Evolutionary conservation across 1,139 yeast species (phyloP).

Genomic region (Pichia sp.): DNA sequence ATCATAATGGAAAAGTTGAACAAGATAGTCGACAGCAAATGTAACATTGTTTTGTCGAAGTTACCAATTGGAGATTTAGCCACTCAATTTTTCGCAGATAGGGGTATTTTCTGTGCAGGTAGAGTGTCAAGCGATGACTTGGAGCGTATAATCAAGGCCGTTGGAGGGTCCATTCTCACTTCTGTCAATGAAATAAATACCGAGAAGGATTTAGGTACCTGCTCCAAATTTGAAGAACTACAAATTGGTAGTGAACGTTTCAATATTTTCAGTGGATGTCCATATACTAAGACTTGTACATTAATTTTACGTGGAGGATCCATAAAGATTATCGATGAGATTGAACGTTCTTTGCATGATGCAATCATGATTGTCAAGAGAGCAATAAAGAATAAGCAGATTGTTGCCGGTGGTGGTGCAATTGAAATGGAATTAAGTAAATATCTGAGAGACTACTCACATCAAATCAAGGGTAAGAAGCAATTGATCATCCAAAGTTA

Average conservation of each 20-base stretch:
- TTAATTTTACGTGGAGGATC: slow-evolving; percentile 95
- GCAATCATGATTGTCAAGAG: slow-evolving; percentile 98
- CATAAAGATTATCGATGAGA: slow-evolving; percentile 97
- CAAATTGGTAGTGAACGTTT: slow-evolving; percentile 96
- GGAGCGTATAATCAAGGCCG: slow-evolving; percentile 90
- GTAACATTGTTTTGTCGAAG: slow-evolving; percentile 87
- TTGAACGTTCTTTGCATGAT: slow-evolving; percentile 94
- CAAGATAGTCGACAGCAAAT: slow-evolving; percentile 79
- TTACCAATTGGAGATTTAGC: slow-evolving; percentile 98
- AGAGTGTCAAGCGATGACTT: slow-evolving; percentile 85
- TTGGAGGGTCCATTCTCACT: slow-evolving; percentile 88
- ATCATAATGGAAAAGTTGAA: slow-evolving; percentile 83
- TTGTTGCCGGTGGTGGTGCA: slow-evolving; percentile 99
- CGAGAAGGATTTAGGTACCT: slow-evolving; percentile 71
- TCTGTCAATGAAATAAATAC: slow-evolving; percentile 75
- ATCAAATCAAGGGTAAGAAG: slow-evolving; percentile 90
- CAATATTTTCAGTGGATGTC: slow-evolving; percentile 89
- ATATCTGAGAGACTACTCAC: slow-evolving; percentile 79
- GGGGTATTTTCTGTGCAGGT: slow-evolving; percentile 96
- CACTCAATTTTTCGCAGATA: slow-evolving; percentile 95
- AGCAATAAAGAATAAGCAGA: slow-evolving; percentile 77
- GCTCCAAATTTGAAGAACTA: slow-evolving; percentile 81
- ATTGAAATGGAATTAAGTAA: slow-evolving; percentile 95
- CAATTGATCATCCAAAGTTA: slow-evolving; percentile 87
- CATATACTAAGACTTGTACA: slow-evolving; percentile 90